Percentiles rank a stretch among this genome's conserved stretches.
phyloP scores from a whole-genome alignment of 176 grass and related monocot genomes.

The Phragmites australis region DNA sequence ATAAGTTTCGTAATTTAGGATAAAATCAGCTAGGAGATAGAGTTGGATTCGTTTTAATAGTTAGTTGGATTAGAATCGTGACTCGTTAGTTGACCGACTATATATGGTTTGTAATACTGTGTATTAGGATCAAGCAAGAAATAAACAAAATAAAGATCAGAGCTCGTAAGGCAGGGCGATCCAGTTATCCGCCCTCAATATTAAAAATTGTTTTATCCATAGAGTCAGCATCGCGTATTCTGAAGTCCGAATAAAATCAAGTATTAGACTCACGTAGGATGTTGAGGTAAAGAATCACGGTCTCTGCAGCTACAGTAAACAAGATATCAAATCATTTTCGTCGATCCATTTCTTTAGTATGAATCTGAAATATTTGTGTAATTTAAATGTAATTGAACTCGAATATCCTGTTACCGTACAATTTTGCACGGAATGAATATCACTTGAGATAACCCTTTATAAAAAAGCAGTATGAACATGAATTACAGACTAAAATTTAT shows the following conservation, averaged over 20 bases:
- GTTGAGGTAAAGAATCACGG: background rate
- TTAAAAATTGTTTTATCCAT: slow-evolving; percentile 12
- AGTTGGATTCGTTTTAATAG: no score
- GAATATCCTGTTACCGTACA: background rate
- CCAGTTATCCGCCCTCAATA: no score
- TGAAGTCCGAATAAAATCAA: background rate
- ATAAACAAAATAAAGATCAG: no score
- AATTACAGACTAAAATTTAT: background rate
- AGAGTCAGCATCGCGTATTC: background rate
- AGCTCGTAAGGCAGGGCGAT: no score
- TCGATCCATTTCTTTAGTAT: background rate
- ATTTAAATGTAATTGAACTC: background rate
- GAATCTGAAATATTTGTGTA: background rate
- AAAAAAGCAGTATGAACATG: background rate
- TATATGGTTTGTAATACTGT: no score
- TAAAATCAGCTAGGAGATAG: no score
- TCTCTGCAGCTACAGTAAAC: background rate
- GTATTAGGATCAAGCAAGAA: no score
- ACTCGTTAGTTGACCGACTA: no score
- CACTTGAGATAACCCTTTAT: background rate
- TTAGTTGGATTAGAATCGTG: no score
- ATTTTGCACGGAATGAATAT: background rate
- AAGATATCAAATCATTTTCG: background rate
- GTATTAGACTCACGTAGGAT: background rate
- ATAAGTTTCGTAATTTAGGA: no score